Percentiles rank a stretch among this genome's conserved stretches.
phyloP scores from a whole-genome alignment of 2,329 filamentous ascomycete genomes.

The Didymella keratinophila region DNA sequence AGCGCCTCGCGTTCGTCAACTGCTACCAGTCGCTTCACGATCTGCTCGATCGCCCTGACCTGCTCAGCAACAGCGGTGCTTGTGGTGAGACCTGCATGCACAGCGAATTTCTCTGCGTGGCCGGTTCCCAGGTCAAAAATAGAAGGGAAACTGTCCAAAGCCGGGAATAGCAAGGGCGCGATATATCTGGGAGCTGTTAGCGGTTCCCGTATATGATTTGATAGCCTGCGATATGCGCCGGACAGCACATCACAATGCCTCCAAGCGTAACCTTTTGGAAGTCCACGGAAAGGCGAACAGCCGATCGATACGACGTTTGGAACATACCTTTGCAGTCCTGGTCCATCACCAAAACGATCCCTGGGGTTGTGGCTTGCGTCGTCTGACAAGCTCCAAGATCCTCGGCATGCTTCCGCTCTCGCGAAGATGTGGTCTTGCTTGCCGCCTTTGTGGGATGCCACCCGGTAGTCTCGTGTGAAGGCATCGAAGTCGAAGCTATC shows the following conservation, averaged over 20 bases:
- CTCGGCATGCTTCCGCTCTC: constrained; percentile 50
- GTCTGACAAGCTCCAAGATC: constrained; percentile 47
- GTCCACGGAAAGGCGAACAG: neutral
- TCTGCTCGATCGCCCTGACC: constrained; percentile 70
- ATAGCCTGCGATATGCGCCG: constrained; percentile 14
- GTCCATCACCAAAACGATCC: constrained; percentile 47
- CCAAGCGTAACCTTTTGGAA: neutral
- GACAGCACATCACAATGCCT: constrained; percentile 6
- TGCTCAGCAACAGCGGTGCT: constrained; percentile 75
- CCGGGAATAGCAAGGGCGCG: constrained; percentile 70
- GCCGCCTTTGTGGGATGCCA: constrained; percentile 19
- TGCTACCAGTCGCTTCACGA: constrained; percentile 68
- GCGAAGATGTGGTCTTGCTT: constrained; percentile 53
- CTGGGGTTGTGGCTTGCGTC: constrained; percentile 42
- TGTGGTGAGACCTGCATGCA: constrained; percentile 69
- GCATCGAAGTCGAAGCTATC: constrained; percentile 45
- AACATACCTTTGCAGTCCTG: constrained; percentile 49
- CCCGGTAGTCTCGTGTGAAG: constrained; percentile 44
- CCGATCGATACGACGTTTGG: neutral
- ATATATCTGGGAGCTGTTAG: constrained; percentile 56
- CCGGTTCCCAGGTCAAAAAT: constrained; percentile 66
- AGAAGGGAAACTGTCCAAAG: constrained; percentile 83
- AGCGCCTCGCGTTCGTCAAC: constrained; percentile 84
- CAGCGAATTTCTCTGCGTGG: constrained; percentile 54
- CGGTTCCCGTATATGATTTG: constrained; percentile 11